These are phyloP conservation scores for Podospora conica DNA, from an alignment of 495 filamentous ascomycete genomes.

Conservation along the genomic window DNA sequence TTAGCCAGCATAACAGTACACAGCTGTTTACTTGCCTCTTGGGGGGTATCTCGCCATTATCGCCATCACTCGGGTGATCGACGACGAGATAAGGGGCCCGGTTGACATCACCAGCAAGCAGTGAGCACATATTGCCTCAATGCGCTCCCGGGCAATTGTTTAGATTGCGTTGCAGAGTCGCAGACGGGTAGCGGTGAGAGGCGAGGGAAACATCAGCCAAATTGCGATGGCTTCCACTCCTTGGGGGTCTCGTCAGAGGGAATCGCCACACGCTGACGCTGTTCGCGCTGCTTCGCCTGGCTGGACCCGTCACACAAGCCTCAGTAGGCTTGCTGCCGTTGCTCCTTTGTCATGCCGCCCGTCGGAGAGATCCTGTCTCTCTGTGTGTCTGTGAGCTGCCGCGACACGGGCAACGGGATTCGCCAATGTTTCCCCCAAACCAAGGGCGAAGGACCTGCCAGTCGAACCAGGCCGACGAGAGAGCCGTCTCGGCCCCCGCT, in stretches of 20 bases:
- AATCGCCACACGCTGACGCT: not conserved
- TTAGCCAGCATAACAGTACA: not conserved
- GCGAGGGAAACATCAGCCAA: not conserved
- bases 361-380: not conserved
- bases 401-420: not conserved
- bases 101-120: constrained; percentile 2
- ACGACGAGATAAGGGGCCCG: not conserved
- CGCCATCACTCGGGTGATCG: not conserved
- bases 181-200: not conserved
- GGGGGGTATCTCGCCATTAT: not conserved
- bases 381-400: not conserved
- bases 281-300: too few relatives aligned
- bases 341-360: not conserved
- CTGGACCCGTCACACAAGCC: not conserved
- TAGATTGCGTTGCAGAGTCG: not conserved
- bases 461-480: not conserved
- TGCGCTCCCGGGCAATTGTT: not conserved
- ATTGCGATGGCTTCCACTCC: not conserved
- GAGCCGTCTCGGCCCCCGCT: not conserved
- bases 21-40: not conserved
- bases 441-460: not conserved
- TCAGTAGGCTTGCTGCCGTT: not conserved
- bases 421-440: not conserved
- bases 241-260: not conserved
- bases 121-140: not conserved